Evolutionary conservation across 208 protist genomes (phyloP).

Genomic region (Leishmania martiniquensis): DNA sequence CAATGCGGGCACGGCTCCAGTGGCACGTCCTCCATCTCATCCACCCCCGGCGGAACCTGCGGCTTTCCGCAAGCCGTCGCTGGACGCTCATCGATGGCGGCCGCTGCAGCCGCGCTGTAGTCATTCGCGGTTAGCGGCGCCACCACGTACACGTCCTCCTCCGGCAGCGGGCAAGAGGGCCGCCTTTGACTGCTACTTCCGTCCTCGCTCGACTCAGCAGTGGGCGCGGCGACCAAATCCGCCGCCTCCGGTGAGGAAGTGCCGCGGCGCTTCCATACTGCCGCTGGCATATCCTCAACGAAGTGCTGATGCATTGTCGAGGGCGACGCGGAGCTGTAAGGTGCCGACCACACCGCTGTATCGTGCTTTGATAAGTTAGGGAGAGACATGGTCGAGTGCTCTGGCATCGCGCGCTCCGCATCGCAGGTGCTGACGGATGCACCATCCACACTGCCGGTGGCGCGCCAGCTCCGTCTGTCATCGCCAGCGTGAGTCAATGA

Average conservation of each 20-base stretch:
- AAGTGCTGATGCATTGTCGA: constrained; percentile 5
- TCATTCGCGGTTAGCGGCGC: neutral
- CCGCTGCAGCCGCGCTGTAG: neutral
- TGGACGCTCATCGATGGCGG: constrained; percentile 23
- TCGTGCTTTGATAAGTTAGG: neutral
- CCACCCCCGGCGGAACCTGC: constrained; percentile 11
- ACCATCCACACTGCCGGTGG: neutral
- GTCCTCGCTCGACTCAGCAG: constrained; percentile 4
- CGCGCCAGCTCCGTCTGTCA: neutral
- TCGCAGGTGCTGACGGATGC: neutral
- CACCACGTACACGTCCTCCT: neutral
- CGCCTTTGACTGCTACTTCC: neutral
- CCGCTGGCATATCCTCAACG: constrained; percentile 53
- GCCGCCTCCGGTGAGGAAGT: neutral
- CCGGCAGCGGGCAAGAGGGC: neutral
- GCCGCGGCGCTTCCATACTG: constrained; percentile 28
- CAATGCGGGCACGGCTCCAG: constrained; percentile 77
- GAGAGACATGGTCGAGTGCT: neutral
- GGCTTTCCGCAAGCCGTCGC: constrained; percentile 30
- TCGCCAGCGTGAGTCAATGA: neutral
- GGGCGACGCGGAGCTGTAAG: neutral
- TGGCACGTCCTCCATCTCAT: constrained; percentile 32
- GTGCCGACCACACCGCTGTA: neutral
- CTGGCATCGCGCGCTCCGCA: neutral
- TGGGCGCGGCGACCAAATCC: neutral